These are phyloP conservation scores for Globisporangium lucens DNA, from an alignment of 352 stramenopile genomes.

Conservation along the genomic window DNA sequence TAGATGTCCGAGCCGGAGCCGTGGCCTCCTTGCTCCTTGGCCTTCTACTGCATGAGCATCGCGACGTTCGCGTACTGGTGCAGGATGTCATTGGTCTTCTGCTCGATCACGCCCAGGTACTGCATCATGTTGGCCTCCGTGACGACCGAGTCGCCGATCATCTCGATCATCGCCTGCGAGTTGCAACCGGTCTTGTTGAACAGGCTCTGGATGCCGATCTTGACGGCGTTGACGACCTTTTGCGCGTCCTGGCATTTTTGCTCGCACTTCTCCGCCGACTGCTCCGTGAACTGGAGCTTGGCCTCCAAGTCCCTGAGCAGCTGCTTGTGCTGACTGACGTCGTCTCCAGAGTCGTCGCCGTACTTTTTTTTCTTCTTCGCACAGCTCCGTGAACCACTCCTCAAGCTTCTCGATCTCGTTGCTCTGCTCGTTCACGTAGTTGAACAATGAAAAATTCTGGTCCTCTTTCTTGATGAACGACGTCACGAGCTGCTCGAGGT, in stretches of 20 bases:
- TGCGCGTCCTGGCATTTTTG: constrained; percentile 85
- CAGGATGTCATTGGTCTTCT: constrained; percentile 92
- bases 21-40: constrained; percentile 14
- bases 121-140: constrained; percentile 95
- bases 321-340: constrained; percentile 89
- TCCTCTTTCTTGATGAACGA: constrained; percentile 96
- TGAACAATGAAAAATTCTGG: constrained; percentile 96
- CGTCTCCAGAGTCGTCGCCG: constrained; percentile 77
- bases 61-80: constrained; percentile 74
- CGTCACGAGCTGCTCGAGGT: constrained; percentile 90
- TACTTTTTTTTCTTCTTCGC: constrained; percentile 86
- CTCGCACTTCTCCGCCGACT: constrained; percentile 89
- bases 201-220: constrained; percentile 71
- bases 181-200: constrained; percentile 86
- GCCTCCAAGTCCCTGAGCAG: constrained; percentile 86
- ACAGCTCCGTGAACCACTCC: constrained; percentile 66
- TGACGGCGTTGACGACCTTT: constrained; percentile 89
- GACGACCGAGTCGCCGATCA: constrained; percentile 83
- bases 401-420: constrained; percentile 93
- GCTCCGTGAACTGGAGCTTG: constrained; percentile 72
- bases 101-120: constrained; percentile 93
- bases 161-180: constrained; percentile 75
- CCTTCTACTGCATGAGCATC: constrained; percentile 40
- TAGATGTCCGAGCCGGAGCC: constrained; percentile 22
- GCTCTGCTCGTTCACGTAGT: constrained; percentile 93